Evolutionary conservation across 2,329 filamentous ascomycete genomes (phyloP).

Genomic region (Beauveria sp.): DNA sequence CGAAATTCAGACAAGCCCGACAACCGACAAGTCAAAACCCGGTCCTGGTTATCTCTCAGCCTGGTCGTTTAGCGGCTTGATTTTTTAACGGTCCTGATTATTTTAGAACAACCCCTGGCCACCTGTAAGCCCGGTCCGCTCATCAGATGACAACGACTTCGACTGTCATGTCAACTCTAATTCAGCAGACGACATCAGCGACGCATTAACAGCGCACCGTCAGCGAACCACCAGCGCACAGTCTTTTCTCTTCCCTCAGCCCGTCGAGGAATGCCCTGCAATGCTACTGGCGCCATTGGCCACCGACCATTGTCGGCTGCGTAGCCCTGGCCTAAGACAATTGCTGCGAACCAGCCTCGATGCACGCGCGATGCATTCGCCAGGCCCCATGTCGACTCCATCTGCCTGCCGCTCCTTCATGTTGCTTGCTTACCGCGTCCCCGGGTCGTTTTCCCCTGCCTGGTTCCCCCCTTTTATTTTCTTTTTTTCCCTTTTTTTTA

Average conservation of each 20-base stretch:
- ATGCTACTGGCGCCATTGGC: too few species aligned
- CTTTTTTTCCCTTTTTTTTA: neutral
- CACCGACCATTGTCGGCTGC: constrained; percentile 2
- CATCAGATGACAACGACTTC: neutral
- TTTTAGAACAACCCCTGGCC: neutral
- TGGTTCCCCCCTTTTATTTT: neutral
- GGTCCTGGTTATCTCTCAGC: too few species aligned
- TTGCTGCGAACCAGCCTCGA: constrained; percentile 2
- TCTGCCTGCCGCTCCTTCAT: neutral
- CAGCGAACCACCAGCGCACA: neutral
- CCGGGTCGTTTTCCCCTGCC: neutral
- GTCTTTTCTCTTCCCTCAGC: constrained; percentile 8
- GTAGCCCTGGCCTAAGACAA: neutral
- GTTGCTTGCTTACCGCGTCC: neutral
- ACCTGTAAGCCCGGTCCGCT: neutral
- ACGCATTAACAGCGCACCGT: too few species aligned
- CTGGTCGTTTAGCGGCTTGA: too few species aligned
- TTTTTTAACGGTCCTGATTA: too few species aligned
- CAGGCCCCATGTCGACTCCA: neutral
- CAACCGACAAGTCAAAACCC: neutral
- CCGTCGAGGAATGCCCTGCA: neutral
- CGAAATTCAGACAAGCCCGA: neutral
- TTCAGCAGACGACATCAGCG: too few species aligned
- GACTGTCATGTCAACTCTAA: too few species aligned
- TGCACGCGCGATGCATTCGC: neutral